A percentile compares a stretch with the other conserved stretches of the same genome.
Evolutionary conservation across 177 flowering plant genomes (phyloP).

Genomic region (Vitis hybrid): DNA sequence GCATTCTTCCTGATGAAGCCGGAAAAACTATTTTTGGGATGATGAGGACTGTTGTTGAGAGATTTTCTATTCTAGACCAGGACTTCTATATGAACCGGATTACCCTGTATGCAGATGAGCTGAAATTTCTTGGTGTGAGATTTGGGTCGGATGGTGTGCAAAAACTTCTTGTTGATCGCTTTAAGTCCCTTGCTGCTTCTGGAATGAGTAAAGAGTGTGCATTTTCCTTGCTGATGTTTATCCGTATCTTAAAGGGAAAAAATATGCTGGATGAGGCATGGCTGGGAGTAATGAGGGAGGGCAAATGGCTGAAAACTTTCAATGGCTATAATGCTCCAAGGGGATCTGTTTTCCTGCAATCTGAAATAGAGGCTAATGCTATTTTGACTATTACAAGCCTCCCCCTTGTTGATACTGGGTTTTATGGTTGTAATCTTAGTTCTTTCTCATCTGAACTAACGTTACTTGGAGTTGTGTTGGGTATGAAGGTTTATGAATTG

Average conservation of each 20-base stretch:
- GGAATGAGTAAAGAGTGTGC: slow-evolving; percentile 9
- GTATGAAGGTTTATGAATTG: too few species aligned
- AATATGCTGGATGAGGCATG: slow-evolving; percentile 7
- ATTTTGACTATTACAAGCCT: slow-evolving; percentile 9
- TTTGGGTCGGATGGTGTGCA: slow-evolving; percentile 7
- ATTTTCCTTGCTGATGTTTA: slow-evolving; percentile 8
- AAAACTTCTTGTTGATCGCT: background rate
- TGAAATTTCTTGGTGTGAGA: slow-evolving; percentile 12
- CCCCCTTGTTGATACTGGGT: slow-evolving; percentile 10
- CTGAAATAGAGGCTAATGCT: background rate
- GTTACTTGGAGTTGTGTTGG: too few species aligned
- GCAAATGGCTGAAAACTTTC: slow-evolving; percentile 14
- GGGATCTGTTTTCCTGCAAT: slow-evolving; percentile 11
- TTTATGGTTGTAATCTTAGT: too few species aligned
- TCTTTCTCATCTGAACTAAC: too few species aligned
- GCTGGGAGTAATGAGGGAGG: slow-evolving; percentile 3
- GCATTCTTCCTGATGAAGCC: slow-evolving; percentile 6
- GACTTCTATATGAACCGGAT: slow-evolving; percentile 7
- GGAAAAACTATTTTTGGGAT: background rate
- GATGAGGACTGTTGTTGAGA: background rate
- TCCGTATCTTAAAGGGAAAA: slow-evolving; percentile 4
- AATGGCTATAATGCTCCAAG: slow-evolving; percentile 7
- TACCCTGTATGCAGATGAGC: slow-evolving; percentile 9
- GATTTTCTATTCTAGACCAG: slow-evolving; percentile 8
- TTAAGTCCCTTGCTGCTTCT: slow-evolving; percentile 1